Percentiles rank a stretch among this genome's conserved stretches.
Conservation (phyloP, 805 yeast species). For the Kluyveromyces siamensis region DNA sequence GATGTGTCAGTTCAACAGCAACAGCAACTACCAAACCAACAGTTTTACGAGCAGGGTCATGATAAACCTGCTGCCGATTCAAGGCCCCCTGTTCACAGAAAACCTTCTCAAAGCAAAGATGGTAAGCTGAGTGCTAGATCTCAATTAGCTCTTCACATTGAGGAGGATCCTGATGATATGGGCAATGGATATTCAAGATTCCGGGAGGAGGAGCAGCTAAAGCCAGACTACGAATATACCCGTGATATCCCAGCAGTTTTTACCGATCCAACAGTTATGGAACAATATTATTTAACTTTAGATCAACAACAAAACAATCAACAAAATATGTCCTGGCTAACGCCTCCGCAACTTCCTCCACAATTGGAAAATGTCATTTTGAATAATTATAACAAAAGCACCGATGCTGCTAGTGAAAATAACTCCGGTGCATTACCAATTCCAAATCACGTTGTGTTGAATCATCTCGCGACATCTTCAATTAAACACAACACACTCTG, state of each 20-base stretch:
- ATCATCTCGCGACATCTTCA: conserved; percentile 92
- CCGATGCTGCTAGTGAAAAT: conserved; percentile 40
- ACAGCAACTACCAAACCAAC: conserved; percentile 17
- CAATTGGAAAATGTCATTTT: conserved; percentile 90
- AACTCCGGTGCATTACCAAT: conserved; percentile 84
- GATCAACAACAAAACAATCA: conserved; percentile 58
- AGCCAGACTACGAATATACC: conserved; percentile 35
- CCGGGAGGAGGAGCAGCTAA: conserved; percentile 45
- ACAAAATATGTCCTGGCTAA: conserved; percentile 53
- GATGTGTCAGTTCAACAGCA: conserved; percentile 22
- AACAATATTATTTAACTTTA: conserved; percentile 68
- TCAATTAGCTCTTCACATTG: conserved; percentile 37
- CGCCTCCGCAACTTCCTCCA: conserved; percentile 96
- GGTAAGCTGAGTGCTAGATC: conserved; percentile 35
- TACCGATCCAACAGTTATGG: conserved; percentile 81
- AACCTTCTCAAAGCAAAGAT: conserved; percentile 3
- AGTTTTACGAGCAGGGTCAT: conserved; percentile 11
- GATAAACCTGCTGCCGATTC: conserved; percentile 4
- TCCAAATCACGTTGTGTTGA: conserved; percentile 90
- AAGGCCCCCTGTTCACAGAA: background rate
- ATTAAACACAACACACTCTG: conserved; percentile 90
- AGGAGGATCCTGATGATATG: conserved; percentile 50
- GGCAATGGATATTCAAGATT: conserved; percentile 73
- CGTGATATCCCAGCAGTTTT: conserved; percentile 74
- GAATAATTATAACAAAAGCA: conserved; percentile 47